Conservation (phyloP, 139 green algal species). For the Auxenochlorella pyrenoidosa region DNA sequence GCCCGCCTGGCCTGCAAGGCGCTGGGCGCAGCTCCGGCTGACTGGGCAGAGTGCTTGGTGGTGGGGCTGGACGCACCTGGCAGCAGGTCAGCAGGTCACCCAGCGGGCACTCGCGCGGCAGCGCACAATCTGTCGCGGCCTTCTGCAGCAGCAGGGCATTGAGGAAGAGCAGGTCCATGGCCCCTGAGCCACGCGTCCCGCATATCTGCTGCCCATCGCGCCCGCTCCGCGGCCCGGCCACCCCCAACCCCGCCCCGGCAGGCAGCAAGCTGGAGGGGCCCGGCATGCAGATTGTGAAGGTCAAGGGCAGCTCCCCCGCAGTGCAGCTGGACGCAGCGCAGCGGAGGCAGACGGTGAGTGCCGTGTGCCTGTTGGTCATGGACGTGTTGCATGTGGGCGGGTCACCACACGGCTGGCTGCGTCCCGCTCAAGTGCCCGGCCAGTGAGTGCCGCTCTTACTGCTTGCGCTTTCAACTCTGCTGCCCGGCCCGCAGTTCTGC, state of each 20-base stretch:
- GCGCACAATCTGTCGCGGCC: too few relatives aligned
- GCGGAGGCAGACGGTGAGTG: neutral
- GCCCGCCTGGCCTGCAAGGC: too few relatives aligned
- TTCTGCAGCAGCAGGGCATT: neutral
- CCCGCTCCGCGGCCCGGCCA: too few relatives aligned
- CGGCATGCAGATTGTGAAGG: neutral
- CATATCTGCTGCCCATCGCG: neutral
- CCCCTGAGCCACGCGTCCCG: neutral
- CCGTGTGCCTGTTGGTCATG: too few relatives aligned
- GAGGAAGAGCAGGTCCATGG: neutral
- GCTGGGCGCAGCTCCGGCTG: too few relatives aligned
- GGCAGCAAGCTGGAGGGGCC: neutral
- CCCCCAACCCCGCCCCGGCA: neutral
- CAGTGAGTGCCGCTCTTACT: too few relatives aligned
- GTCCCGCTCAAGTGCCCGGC: too few relatives aligned
- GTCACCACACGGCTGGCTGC: too few relatives aligned
- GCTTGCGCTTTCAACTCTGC: neutral
- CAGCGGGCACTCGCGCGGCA: too few relatives aligned
- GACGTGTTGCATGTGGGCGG: neutral
- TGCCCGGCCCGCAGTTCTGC: constrained; percentile 1
- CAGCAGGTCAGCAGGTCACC: neutral
- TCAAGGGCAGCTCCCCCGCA: neutral
- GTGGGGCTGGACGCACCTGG: neutral
- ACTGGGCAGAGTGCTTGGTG: neutral
- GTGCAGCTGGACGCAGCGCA: neutral